Conservation (phyloP, 2,329 filamentous ascomycete species). For the Trichoderma sp. region DNA sequence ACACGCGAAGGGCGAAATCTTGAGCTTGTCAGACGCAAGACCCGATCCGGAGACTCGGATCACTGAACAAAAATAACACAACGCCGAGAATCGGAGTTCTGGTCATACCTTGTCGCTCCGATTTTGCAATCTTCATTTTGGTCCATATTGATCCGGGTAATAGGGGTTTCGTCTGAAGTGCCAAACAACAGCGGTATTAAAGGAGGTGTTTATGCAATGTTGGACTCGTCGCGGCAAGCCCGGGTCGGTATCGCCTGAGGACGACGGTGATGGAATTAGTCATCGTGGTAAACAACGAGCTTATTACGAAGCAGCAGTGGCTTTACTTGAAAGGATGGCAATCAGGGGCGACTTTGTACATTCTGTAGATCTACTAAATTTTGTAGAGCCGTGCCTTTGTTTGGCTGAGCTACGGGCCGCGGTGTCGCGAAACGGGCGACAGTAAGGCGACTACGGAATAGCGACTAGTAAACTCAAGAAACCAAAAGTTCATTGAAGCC, state of each 20-base stretch:
- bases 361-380: background rate
- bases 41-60: constrained; percentile 1
- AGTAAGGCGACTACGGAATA: background rate
- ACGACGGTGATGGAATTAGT: background rate
- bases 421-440: background rate
- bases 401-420: too few species aligned
- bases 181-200: background rate
- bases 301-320: background rate
- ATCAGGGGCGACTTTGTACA: background rate
- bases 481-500: background rate
- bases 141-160: background rate
- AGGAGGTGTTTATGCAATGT: background rate
- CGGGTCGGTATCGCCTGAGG: background rate
- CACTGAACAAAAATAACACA: background rate
- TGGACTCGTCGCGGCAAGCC: background rate
- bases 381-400: too few species aligned
- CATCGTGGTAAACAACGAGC: background rate
- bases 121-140: background rate
- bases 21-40: background rate
- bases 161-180: background rate
- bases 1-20: background rate
- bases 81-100: constrained; percentile 7
- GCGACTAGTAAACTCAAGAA: background rate
- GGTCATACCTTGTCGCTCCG: background rate
- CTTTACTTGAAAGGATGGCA: background rate